These are phyloP conservation scores for Penicillium sp. DNA, from an alignment of 2,329 filamentous ascomycete genomes.

Conservation along the genomic window DNA sequence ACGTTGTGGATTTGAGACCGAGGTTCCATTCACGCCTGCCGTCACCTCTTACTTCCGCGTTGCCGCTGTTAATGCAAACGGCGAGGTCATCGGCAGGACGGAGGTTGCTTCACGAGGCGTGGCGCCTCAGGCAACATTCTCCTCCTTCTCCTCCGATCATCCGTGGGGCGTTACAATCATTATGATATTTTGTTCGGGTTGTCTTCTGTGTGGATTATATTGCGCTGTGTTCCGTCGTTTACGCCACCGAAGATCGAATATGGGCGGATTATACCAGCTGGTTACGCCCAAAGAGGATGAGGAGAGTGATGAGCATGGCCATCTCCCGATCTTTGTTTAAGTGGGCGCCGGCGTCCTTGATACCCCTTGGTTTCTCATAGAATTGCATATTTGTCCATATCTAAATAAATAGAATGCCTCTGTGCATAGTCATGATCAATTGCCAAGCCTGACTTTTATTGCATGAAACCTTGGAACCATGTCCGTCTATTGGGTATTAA, in stretches of 20 bases:
- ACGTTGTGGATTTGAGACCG: slow-evolving; percentile 25
- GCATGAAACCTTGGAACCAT: not conserved
- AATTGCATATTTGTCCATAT: not conserved
- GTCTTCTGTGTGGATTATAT: slow-evolving; percentile 14
- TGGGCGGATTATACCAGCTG: slow-evolving; percentile 8
- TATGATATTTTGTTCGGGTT: slow-evolving; percentile 6
- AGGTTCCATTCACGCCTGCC: slow-evolving; percentile 9
- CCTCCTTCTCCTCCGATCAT: not conserved
- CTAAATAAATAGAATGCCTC: not conserved
- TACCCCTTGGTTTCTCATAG: slow-evolving; percentile 2
- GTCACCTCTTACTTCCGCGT: slow-evolving; percentile 20
- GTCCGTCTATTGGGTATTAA: not conserved
- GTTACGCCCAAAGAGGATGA: slow-evolving; percentile 15
- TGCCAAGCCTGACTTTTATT: not conserved
- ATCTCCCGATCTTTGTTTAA: slow-evolving; percentile 10
- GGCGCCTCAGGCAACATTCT: not conserved
- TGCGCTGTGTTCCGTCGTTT: slow-evolving; percentile 8
- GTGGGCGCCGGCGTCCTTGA: slow-evolving; percentile 10
- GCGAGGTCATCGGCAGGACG: slow-evolving; percentile 22
- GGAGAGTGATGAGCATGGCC: slow-evolving; percentile 4
- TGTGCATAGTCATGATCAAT: not conserved
- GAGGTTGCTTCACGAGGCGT: slow-evolving; percentile 10
- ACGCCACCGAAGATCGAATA: not conserved
- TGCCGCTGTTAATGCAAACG: slow-evolving; percentile 19
- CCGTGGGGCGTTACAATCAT: slow-evolving; percentile 7